Evolutionary conservation across 1,139 yeast species (phyloP).

Genomic region (Kodamaea derodonti): DNA sequence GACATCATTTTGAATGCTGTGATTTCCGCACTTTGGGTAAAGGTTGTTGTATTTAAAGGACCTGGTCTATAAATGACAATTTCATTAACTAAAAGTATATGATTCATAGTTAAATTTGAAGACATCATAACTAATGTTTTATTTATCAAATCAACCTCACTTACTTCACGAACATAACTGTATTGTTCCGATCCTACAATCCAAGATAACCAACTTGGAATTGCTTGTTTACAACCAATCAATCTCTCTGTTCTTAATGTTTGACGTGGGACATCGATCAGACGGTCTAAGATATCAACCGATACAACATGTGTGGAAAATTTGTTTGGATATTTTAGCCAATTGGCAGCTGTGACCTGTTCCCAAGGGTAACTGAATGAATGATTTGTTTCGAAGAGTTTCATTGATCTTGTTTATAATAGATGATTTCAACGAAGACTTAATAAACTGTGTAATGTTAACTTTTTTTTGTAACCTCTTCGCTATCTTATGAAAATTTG

Average conservation of each 20-base stretch:
- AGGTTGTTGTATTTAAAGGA: conserved; percentile 20
- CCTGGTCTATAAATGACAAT: conserved; percentile 79
- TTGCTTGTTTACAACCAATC: conserved; percentile 83
- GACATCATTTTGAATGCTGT: conserved; percentile 76
- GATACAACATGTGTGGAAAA: conserved; percentile 91
- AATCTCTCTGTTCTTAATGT: conserved; percentile 77
- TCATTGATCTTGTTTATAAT: too few species aligned
- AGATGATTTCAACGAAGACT: too few species aligned
- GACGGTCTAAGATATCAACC: conserved; percentile 80
- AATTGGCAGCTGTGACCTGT: conserved; percentile 91
- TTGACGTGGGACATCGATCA: conserved; percentile 52
- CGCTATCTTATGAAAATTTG: conserved; percentile 1
- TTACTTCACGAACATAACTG: conserved; percentile 84
- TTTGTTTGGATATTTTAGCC: conserved; percentile 96
- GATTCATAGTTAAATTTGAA: conserved; percentile 80
- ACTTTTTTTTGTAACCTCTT: too few species aligned
- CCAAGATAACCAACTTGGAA: conserved; percentile 76
- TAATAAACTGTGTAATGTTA: too few species aligned
- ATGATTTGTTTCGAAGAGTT: conserved; percentile 67
- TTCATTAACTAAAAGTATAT: conserved; percentile 76
- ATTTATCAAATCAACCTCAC: conserved; percentile 69
- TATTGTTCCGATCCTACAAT: conserved; percentile 71
- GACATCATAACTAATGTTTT: conserved; percentile 75
- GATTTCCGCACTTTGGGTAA: conserved; percentile 81
- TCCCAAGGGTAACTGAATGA: conserved; percentile 85